Percentiles rank a stretch among this genome's conserved stretches.
Conservation (phyloP, 495 filamentous ascomycete species). For the Apodospora peruviana region DNA sequence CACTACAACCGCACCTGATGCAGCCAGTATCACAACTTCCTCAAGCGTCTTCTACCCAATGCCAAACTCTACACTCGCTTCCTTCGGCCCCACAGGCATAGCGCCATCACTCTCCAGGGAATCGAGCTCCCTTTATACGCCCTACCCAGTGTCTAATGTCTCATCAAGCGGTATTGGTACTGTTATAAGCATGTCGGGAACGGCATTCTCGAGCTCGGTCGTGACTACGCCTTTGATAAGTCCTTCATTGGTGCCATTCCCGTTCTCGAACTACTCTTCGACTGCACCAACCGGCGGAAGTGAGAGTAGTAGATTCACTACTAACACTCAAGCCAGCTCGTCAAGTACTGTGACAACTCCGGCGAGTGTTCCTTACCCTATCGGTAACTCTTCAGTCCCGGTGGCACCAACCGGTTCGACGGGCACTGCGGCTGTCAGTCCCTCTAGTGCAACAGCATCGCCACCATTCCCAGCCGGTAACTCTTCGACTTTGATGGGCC, state of each 20-base stretch:
- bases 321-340: background rate
- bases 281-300: background rate
- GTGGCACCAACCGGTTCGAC: background rate
- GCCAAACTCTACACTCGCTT: too few species aligned
- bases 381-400: background rate
- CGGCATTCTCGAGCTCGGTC: background rate
- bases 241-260: slow-evolving; percentile 19
- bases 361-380: too few species aligned
- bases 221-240: slow-evolving; percentile 5
- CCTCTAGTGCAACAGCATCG: background rate
- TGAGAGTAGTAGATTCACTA: background rate
- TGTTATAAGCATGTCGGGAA: background rate
- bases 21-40: too few species aligned
- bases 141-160: too few species aligned
- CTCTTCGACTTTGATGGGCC: slow-evolving; percentile 3
- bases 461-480: slow-evolving; percentile 11
- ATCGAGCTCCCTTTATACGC: too few species aligned
- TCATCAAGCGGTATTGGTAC: slow-evolving; percentile 2
- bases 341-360: too few species aligned
- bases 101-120: too few species aligned
- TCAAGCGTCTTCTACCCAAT: too few species aligned
- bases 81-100: too few species aligned
- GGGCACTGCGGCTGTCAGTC: background rate
- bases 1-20: too few species aligned
- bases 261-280: slow-evolving; percentile 23